Base-by-base conservation (phyloP, 148 eudicot species). In the Rhododendron ovatum region DNA sequence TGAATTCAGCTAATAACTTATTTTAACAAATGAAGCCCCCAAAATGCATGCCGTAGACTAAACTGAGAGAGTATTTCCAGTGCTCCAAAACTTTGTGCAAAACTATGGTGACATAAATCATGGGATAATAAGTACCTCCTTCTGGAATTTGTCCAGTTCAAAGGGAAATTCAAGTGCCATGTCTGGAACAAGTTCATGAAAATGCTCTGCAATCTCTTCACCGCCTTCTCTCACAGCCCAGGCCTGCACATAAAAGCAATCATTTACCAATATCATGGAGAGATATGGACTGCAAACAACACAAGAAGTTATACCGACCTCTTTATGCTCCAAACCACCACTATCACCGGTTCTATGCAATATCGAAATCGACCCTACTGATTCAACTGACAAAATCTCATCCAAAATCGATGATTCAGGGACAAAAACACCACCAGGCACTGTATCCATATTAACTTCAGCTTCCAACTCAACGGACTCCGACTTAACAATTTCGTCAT, bases 141-240 rank as follows among this genome's bases (percentile, higher is more conserved):
- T 96, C 81, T 96, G 99, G 88, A 96, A 96, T 81, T 88, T 85
- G 88, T 96, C 99, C 76, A 96, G 90, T 89, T 96, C 96, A 87
- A 96, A 96, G 59, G 98, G 98, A 89, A 92, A 96, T 74, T 94
- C 94, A 37, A 95, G 94, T 76, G 99, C 99, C 98, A 95, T 86
- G 86, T 96, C 98, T 81, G 99, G 99, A 90, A 96, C 95, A 90
- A 93, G 98, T 86, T 94, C 97, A 88, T 90, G 88, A 91, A 96
- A 96, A 74, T 86, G 88, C 59, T 91, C 95, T 24, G 93, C 91
- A 80, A 96, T 92, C 69, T 80, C 86, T 84, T 91, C 90, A 87
- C 90, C 87, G 30, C 91, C 90, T 84, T 94, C 96, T 57, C 87
- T 91, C 79, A 94, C 84, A 84, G 98, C 99, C 99, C 98, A 94